Base-by-base conservation (phyloP, 768 basidiomycete genomes). In the Fibroporia radiculosa region DNA sequence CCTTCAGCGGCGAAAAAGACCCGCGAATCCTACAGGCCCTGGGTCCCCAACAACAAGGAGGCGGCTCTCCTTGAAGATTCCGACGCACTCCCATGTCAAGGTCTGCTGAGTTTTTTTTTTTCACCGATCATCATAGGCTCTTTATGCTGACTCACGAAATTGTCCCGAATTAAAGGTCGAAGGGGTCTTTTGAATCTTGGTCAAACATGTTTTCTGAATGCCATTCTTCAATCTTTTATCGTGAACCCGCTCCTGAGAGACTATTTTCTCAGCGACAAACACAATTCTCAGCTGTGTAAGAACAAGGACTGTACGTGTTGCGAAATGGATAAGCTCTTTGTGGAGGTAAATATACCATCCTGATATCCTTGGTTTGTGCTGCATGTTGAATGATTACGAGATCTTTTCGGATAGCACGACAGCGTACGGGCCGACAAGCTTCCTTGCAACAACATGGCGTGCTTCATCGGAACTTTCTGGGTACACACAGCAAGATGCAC, bases 201-300 rank as follows among this genome's bases (percentile, higher is more conserved):
- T 1, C 84, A 92, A 61, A 97, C 93, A 0, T 98, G 95, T 58
- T 97, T 92, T 66, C 73, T 98, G 54, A 95, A 91, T 51, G 91
- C 84, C 41, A 80, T 96, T 18, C 73, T 98, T 10, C 95, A 98
- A 62, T 79, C 78, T 11, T 82, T 98, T 55, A 70, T 88, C 6
- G 85, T 90, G 63, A 98, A 96, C 54, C 93, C 95, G 0, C 70
- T 95, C 4, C 68, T 97, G 4, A 78, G 90, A 26, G 85, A 89
- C 54, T 89, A 86, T 61, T 97, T 92, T 57, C 78, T 97, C 20
- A 77, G 84, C 45, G 95, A 97, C 62, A 86, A 81, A 60, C 95
- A 98, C 59, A 91, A 93, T 57, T 71, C 64, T 54, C 71, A 65
- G 48, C 64, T 78, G 36, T 92, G 91, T 61, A 84, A 79, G 56